Evolutionary conservation across 2,329 filamentous ascomycete species (phyloP).

Genomic region (Fusarium robinianum): DNA sequence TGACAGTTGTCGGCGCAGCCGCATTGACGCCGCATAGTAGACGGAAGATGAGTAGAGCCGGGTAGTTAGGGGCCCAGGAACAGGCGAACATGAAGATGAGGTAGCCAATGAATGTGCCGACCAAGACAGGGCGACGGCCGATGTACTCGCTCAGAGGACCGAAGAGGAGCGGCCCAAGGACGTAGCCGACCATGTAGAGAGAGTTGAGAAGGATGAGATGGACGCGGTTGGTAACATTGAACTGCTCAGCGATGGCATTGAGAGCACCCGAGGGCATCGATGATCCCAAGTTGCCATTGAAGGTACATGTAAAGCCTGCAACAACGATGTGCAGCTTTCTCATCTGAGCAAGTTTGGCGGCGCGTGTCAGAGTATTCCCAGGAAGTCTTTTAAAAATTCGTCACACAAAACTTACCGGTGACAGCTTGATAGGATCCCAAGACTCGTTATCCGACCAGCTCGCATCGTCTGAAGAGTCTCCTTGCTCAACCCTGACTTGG

Average conservation of each 20-base stretch:
- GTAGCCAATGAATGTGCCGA: conserved; percentile 42
- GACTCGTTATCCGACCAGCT: conserved; percentile 25
- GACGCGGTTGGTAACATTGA: conserved; percentile 32
- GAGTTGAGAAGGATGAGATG: conserved; percentile 44
- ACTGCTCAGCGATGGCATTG: conserved; percentile 40
- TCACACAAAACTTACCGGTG: conserved; percentile 26
- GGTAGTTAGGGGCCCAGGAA: conserved; percentile 49
- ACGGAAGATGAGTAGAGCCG: conserved; percentile 49
- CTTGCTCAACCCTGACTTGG: conserved; percentile 11
- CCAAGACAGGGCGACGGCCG: conserved; percentile 41
- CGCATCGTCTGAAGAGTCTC: conserved; percentile 27
- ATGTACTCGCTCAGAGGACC: conserved; percentile 44
- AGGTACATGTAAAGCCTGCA: conserved; percentile 44
- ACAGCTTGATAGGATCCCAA: conserved; percentile 40
- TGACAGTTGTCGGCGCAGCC: conserved; percentile 42
- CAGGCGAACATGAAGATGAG: conserved; percentile 41
- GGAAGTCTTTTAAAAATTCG: not conserved
- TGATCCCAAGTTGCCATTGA: conserved; percentile 45
- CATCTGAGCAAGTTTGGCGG: conserved; percentile 5
- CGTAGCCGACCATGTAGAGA: conserved; percentile 44
- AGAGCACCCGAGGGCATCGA: conserved; percentile 45
- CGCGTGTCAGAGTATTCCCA: conserved; percentile 9
- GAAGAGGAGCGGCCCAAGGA: conserved; percentile 42
- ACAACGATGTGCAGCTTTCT: conserved; percentile 43
- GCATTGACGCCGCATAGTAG: conserved; percentile 41